phyloP scores from a whole-genome alignment of 1,284 basidiomycete species.

The Ustilago loliicola region DNA sequence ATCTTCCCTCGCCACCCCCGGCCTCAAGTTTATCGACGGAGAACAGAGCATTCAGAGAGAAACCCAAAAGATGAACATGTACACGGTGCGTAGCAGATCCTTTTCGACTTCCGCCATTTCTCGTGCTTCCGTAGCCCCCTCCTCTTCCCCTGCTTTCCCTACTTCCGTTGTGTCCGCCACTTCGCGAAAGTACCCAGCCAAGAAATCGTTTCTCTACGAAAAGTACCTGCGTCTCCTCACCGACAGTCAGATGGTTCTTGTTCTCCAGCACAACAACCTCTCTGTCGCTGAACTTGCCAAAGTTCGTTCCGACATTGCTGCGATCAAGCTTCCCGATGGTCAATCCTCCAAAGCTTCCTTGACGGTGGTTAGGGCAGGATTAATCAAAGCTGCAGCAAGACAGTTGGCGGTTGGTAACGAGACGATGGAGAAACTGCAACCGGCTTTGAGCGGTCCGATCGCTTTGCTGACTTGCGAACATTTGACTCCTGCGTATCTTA shows the following conservation, averaged over 20 bases:
- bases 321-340: constrained; percentile 47
- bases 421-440: constrained; percentile 35
- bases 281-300: constrained; percentile 56
- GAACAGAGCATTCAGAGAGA: constrained; percentile 58
- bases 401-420: constrained; percentile 22
- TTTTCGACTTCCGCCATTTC: constrained; percentile 30
- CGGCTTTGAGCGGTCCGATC: constrained; percentile 58
- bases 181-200: constrained; percentile 42
- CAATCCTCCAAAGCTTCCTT: constrained; percentile 38
- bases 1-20: constrained; percentile 56
- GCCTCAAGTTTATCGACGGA: constrained; percentile 54
- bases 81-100: constrained; percentile 63
- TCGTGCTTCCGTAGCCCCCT: constrained; percentile 18
- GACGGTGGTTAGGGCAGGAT: constrained; percentile 54
- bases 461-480: constrained; percentile 61
- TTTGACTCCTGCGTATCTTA: constrained; percentile 59
- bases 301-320: constrained; percentile 54
- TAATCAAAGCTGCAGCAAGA: constrained; percentile 47
- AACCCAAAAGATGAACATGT: constrained; percentile 66
- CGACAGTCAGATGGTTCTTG: constrained; percentile 53
- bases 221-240: constrained; percentile 58
- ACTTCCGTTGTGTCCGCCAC: too few relatives aligned
- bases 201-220: constrained; percentile 61
- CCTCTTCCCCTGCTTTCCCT: constrained; percentile 17
- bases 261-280: constrained; percentile 65